Base-by-base conservation (phyloP, 495 filamentous ascomycete species). In the Aspergillus ellipticus region DNA sequence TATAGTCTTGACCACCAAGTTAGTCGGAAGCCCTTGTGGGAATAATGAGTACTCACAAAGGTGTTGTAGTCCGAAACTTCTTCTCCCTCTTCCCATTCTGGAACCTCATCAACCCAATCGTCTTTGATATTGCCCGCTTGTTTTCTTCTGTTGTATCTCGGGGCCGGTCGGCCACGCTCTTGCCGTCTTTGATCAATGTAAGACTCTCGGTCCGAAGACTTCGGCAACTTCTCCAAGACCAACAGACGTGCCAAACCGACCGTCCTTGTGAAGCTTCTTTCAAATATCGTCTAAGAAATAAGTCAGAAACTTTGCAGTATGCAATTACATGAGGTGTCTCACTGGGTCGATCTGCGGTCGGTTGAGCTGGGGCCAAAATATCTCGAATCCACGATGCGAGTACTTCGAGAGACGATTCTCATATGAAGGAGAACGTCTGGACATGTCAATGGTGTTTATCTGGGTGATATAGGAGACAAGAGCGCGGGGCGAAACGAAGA, bases 341-440 rank as follows among this genome's bases (percentile, higher is more conserved):
- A 76, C 73, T 8, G 89, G 89, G 61, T 95, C 89, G 46, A 95
- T 76, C 9, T 79, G 80, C 3, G 81, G 79, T 19, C 89, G 81
- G 51, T 92, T 87, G 20, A 95, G 74, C 21, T 81, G 74, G 0
- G 82, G 74, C 83, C 87, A 93, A 66, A 87, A 88, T 3, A 92
- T 80, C 64, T 95, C 89, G 53, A 95, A 95, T 3, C 88, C 87
- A 11, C 89, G 76, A 64, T 86, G 89, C 20, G 85, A 87, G 68
- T 93, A 95, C 66, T 95, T 95, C 4, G 88, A 89, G n/a, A 95
- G 77, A 8, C 89, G 86, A 57, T 87, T 92, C 62, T 95, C 89
- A 62, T 93, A 95, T 0, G 89, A 91, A 0, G 89, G 89, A 10
- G 88, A 92, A 13, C 89, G 83, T 4, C 89, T 80, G 6, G 81